phyloP scores from a whole-genome alignment of 345 rosid species.

The Camelina sativa region DNA sequence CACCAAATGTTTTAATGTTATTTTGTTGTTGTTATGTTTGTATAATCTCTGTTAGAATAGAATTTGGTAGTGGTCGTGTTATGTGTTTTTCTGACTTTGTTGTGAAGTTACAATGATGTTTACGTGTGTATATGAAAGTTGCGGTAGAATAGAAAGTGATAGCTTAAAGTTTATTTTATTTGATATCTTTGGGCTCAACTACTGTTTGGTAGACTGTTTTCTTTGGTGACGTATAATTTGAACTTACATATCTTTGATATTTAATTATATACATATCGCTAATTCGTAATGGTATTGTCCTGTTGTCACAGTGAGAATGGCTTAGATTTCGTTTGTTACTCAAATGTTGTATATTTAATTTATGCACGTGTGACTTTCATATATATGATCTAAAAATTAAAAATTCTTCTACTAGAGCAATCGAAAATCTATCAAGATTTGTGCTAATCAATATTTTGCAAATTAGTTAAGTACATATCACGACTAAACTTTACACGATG shows the following conservation, averaged over 20 bases:
- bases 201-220: constrained; percentile 41
- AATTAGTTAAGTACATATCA: no score
- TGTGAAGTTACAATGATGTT: constrained; percentile 50
- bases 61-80: constrained; percentile 42
- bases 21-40: constrained; percentile 7
- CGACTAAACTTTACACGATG: not conserved
- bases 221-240: constrained; percentile 32
- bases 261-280: not conserved
- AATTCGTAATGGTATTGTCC: not conserved
- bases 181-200: constrained; percentile 24
- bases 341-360: not conserved
- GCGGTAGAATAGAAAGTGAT: constrained; percentile 40
- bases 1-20: constrained; percentile 40
- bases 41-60: constrained; percentile 34
- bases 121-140: constrained; percentile 42
- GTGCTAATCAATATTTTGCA: not conserved
- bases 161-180: not conserved
- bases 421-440: not conserved
- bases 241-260: not conserved
- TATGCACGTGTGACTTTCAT: not conserved
- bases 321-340: not conserved
- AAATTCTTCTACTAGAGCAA: not conserved
- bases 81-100: constrained; percentile 35
- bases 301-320: not conserved
- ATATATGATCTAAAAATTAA: not conserved